Evolutionary conservation across 768 basidiomycete species (phyloP).

Genomic region (Mycena latifolia): DNA sequence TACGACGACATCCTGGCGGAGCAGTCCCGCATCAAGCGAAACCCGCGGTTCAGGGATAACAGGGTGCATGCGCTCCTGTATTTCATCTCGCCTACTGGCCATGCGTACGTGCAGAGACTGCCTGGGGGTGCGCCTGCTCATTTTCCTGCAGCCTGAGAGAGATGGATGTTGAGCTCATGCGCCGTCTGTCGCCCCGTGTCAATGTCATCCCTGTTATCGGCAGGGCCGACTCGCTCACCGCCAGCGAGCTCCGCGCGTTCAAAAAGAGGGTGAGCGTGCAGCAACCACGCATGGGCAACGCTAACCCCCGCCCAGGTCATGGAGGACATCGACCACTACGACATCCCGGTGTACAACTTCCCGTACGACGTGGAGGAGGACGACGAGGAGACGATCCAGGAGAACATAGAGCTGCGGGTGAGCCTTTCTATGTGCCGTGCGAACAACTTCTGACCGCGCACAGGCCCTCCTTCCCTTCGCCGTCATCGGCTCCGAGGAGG

Average conservation of each 20-base stretch:
- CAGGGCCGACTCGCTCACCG: conserved; percentile 89
- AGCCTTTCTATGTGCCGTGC: conserved; percentile 36
- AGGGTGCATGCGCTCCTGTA: conserved; percentile 89
- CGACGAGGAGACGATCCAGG: conserved; percentile 91
- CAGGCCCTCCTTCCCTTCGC: conserved; percentile 85
- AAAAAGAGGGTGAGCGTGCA: conserved; percentile 73
- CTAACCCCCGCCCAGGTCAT: conserved; percentile 67
- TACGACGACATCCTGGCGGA: conserved; percentile 92
- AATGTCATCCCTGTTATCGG: conserved; percentile 96
- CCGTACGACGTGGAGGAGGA: conserved; percentile 95
- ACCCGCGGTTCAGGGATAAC: conserved; percentile 92
- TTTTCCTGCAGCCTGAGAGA: conserved; percentile 71
- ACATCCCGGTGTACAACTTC: conserved; percentile 94
- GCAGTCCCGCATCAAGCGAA: conserved; percentile 93
- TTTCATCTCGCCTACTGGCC: conserved; percentile 92
- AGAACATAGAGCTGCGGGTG: conserved; percentile 90
- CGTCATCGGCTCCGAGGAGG: conserved; percentile 90
- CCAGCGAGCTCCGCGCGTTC: conserved; percentile 83
- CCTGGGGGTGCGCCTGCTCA: conserved; percentile 1
- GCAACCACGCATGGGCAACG: conserved; percentile 16
- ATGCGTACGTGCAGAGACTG: conserved; percentile 66
- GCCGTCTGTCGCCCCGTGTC: conserved; percentile 87
- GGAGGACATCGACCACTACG: conserved; percentile 93
- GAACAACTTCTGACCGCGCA: no score
- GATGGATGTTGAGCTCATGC: conserved; percentile 95